These are phyloP conservation scores for Coniferiporia sulphurascens DNA, from an alignment of 1,284 basidiomycete genomes.

Conservation along the genomic window DNA sequence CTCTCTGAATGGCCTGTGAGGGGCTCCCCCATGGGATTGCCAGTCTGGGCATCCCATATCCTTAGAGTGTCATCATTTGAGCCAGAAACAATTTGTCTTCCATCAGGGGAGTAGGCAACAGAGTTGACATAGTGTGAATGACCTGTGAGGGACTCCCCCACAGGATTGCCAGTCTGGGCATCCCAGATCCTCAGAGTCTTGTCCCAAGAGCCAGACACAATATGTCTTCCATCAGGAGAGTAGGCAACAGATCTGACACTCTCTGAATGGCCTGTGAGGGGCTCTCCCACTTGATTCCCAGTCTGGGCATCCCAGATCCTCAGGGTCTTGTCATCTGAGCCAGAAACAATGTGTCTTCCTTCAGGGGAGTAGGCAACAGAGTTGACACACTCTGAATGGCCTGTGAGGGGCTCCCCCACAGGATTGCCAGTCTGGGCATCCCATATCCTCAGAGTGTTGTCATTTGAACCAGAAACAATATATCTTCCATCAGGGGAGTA, in stretches of 20 bases:
- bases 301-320: too few relatives aligned
- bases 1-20: neutral
- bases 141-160: too few relatives aligned
- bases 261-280: too few relatives aligned
- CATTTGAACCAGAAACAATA: neutral
- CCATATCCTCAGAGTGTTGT: neutral
- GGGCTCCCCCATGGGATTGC: neutral
- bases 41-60: neutral
- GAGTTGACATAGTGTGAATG: too few relatives aligned
- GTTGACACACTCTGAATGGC: neutral
- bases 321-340: too few relatives aligned
- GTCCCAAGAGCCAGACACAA: too few relatives aligned
- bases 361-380: neutral
- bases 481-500: neutral
- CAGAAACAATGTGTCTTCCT: neutral
- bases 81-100: neutral
- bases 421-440: neutral
- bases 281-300: too few relatives aligned
- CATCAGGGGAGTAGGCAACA: slow-evolving; percentile 16
- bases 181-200: too few relatives aligned
- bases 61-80: too few relatives aligned
- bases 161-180: too few relatives aligned
- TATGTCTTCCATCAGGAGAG: too few relatives aligned
- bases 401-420: neutral
- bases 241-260: too few relatives aligned